A percentile compares a stretch with the other conserved stretches of the same genome.
Evolutionary conservation across 2,329 filamentous ascomycete species (phyloP).

Genomic region (Exophiala sp.): DNA sequence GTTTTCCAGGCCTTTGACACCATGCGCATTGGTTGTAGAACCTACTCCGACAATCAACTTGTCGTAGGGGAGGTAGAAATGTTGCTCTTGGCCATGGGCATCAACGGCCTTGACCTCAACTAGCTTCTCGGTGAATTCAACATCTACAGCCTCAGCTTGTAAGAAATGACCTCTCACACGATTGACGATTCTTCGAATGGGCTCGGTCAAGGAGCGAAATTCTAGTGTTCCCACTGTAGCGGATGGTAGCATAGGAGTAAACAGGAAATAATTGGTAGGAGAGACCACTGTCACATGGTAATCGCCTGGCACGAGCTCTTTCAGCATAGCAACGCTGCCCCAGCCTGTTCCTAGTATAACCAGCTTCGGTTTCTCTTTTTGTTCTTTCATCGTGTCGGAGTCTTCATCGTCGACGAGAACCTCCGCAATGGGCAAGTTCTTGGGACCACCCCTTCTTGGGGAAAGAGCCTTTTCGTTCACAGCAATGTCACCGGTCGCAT

Average conservation of each 20-base stretch:
- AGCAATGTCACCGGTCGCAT: constrained; percentile 64
- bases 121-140: constrained; percentile 87
- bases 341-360: constrained; percentile 93
- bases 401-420: constrained; percentile 88
- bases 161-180: constrained; percentile 83
- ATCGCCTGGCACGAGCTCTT: constrained; percentile 82
- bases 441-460: constrained; percentile 80
- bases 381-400: constrained; percentile 61
- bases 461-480: constrained; percentile 81
- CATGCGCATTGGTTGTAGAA: constrained; percentile 89
- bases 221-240: constrained; percentile 95
- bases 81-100: constrained; percentile 64
- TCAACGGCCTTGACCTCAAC: constrained; percentile 79
- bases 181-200: constrained; percentile 77
- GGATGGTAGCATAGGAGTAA: constrained; percentile 96
- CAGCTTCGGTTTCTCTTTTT: constrained; percentile 85
- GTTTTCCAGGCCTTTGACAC: constrained; percentile 89
- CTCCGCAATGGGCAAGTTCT: constrained; percentile 90
- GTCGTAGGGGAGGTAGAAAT: constrained; percentile 95
- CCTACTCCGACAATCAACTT: constrained; percentile 90
- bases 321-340: constrained; percentile 88
- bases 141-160: constrained; percentile 78
- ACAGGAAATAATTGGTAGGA: constrained; percentile 93
- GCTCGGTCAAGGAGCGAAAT: constrained; percentile 85
- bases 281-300: constrained; percentile 96